Evolutionary conservation across 345 rosid genomes (phyloP).

Genomic region (Eucalyptus regnans): DNA sequence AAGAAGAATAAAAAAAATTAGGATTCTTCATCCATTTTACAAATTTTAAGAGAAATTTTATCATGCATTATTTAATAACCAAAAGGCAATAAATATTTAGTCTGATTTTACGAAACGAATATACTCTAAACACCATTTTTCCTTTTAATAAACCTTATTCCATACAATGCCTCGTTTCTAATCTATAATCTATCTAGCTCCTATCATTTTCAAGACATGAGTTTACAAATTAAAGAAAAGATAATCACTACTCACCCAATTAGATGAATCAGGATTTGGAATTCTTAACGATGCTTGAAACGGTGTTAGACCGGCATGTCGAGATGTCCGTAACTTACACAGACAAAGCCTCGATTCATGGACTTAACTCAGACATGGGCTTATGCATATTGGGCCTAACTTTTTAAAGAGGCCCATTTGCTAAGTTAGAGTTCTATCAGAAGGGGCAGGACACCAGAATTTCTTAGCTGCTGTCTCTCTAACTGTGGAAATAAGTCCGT

Average conservation of each 20-base stretch:
- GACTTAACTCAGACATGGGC: background rate
- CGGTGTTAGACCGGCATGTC: background rate
- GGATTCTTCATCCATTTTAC: background rate
- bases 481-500: background rate
- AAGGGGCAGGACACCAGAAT: background rate
- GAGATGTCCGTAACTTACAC: background rate
- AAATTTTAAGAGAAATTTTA: background rate
- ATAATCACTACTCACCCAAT: background rate
- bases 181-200: background rate
- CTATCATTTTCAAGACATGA: background rate
- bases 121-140: background rate
- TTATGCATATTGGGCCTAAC: background rate
- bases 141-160: background rate
- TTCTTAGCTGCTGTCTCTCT: background rate
- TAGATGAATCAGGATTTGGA: background rate
- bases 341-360: background rate
- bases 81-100: background rate
- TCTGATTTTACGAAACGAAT: background rate
- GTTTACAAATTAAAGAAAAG: background rate
- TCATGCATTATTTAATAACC: background rate
- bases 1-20: background rate
- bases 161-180: background rate
- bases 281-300: background rate
- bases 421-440: background rate
- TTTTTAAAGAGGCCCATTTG: background rate